Evolutionary conservation across 306 rosid species (phyloP).

Genomic region (Delonix regia): DNA sequence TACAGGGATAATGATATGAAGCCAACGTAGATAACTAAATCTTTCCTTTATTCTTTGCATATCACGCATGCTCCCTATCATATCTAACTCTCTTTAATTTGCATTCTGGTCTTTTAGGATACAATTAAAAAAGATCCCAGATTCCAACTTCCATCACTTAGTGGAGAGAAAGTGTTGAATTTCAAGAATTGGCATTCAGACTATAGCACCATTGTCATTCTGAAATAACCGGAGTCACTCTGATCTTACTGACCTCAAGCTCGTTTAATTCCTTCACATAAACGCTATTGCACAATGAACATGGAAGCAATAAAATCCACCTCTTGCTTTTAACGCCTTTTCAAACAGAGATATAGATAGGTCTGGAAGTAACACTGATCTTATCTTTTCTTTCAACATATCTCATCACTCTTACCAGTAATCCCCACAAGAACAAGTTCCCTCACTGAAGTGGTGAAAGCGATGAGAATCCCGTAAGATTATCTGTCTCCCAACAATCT

Average conservation of each 20-base stretch:
- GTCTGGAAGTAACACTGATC: constrained; percentile 19
- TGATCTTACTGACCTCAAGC: constrained; percentile 18
- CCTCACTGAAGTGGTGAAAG: constrained; percentile 80
- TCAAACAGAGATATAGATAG: constrained; percentile 5
- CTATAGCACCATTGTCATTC: constrained; percentile 27
- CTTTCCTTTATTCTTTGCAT: constrained; percentile 4
- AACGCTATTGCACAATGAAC: background rate
- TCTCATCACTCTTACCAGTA: constrained; percentile 59
- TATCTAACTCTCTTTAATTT: constrained; percentile 13
- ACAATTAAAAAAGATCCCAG: constrained; percentile 11
- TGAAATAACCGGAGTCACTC: constrained; percentile 16
- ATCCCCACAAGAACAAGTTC: constrained; percentile 85
- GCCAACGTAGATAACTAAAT: background rate
- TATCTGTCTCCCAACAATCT: constrained; percentile 73
- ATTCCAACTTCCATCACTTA: constrained; percentile 23
- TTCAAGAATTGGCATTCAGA: background rate
- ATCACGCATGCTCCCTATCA: constrained; percentile 2
- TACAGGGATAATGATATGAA: background rate
- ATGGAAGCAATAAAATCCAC: constrained; percentile 2
- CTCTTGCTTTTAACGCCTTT: constrained; percentile 15
- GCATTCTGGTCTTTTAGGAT: constrained; percentile 12
- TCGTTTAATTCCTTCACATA: constrained; percentile 4
- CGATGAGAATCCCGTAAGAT: constrained; percentile 85
- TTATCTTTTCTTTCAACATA: constrained; percentile 13
- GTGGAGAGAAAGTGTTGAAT: background rate